Evolutionary conservation across 768 basidiomycete species (phyloP), one percentile per base, ranked within the genome.

Genomic region (Panaeolus papilionaceus): DNA sequence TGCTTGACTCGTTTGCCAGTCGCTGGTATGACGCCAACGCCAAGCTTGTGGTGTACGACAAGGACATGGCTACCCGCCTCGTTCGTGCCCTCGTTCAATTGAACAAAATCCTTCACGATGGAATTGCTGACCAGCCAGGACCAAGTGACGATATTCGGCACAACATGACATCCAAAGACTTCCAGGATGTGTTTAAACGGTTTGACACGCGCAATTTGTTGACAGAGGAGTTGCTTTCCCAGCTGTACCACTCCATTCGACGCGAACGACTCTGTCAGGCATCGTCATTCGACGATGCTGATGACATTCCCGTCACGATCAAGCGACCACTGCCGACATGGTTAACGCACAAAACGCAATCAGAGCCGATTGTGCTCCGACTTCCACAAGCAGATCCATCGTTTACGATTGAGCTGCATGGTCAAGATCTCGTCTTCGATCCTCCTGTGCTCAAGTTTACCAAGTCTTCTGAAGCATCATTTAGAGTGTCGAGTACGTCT

Each of bases 11-110:
- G 10, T 95, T 99, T 75, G 92, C 95, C 14, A 85, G 87, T 71
- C 87, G 93, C 37, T 99, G 96, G 93, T 93, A 94, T 72, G 93
- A 95, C 68, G 92, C 93, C 20, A 99, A 99, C 74, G 86, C 89
- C 6, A 83, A 85, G 61, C 84, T 87, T 28, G 89, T 95, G 28
- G 86, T 91, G 2, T 96, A 91, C 74, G 92, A 95, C 80, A 92
- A 88, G 77, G 93, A 95, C 73, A 82, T 94, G 69, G 90, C 93
- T 14, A 81, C 86, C 70, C 88, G 88, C 61, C 88, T 97, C 58
- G 91, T 93, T 42, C 86, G 91, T 64, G 90, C 94, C 4, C 87
- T 96, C 69, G 88, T 92, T 62, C 93, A 96, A 75, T 85, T 99
- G 65, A 97, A 98, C 75, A 94, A 96, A 61, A 87, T 91, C 23